Evolutionary conservation across 2,329 filamentous ascomycete genomes (phyloP).

Genomic region (Sporothrix inflata): DNA sequence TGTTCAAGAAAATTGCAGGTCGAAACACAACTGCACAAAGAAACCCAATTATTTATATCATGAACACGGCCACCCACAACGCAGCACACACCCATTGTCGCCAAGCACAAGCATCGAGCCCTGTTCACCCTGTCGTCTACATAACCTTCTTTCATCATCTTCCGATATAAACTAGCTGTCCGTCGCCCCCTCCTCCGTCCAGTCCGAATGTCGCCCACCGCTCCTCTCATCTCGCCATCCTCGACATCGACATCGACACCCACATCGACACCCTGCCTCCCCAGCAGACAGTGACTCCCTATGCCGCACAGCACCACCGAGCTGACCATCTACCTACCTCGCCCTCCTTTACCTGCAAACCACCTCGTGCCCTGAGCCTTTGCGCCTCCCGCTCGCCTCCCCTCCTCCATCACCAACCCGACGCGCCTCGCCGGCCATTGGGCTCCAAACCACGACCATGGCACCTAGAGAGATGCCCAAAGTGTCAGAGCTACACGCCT

Average conservation of each 20-base stretch:
- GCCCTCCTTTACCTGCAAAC: not conserved
- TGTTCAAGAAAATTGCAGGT: not conserved
- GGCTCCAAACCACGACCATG: conserved; percentile 33
- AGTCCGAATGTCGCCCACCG: conserved; percentile 19
- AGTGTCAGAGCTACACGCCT: conserved; percentile 66
- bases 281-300: too few relatives aligned
- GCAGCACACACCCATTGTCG: not conserved
- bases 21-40: conserved; percentile 2
- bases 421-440: conserved; percentile 6
- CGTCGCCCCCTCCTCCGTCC: not conserved
- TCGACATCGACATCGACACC: not conserved
- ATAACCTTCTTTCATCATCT: not conserved
- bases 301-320: not conserved
- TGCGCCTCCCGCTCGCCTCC: not conserved
- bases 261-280: too few relatives aligned
- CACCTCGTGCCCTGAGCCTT: too few relatives aligned
- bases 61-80: conserved; percentile 2
- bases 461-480: conserved; percentile 53
- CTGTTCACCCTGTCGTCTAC: not conserved
- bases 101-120: not conserved
- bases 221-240: not conserved
- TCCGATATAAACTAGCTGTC: not conserved
- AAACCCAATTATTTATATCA: conserved; percentile 22
- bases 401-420: not conserved
- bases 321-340: not conserved